A percentile compares a stretch with the other conserved stretches of the same genome.
Conservation (phyloP, 306 rosid genomes). For the Luffa acutangula region DNA sequence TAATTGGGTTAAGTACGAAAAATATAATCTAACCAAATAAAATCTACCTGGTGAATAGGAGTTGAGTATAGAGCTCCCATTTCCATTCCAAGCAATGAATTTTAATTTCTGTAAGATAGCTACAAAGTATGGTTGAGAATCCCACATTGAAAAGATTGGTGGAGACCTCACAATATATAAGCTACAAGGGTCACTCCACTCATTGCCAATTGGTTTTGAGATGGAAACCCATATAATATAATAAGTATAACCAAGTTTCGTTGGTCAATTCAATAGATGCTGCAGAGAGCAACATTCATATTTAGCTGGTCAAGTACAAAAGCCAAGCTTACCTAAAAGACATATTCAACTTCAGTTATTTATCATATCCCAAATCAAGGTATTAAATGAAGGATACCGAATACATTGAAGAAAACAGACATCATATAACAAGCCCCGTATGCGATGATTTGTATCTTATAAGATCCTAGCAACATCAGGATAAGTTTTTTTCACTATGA, state of each 20-base stretch:
- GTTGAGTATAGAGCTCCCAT: neutral
- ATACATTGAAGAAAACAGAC: neutral
- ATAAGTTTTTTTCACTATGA: neutral
- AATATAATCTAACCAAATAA: neutral
- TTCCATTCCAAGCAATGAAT: neutral
- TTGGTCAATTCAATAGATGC: neutral
- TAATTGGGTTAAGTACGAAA: neutral
- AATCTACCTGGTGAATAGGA: neutral
- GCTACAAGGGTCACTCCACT: too few species aligned
- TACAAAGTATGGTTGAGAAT: too few species aligned
- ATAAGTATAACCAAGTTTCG: neutral
- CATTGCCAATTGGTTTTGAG: too few species aligned
- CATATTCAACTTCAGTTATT: neutral
- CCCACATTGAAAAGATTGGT: too few species aligned
- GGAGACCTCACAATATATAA: too few species aligned
- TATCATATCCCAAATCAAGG: neutral
- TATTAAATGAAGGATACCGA: neutral
- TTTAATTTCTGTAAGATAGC: neutral
- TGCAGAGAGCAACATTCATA: neutral
- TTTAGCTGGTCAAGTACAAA: neutral
- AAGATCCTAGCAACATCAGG: neutral
- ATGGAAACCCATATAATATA: too few species aligned
- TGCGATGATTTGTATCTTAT: neutral
- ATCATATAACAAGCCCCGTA: neutral
- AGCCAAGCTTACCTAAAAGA: neutral